These are phyloP conservation scores for Arabis alpina DNA, from an alignment of 345 rosid genomes.

Conservation along the genomic window DNA sequence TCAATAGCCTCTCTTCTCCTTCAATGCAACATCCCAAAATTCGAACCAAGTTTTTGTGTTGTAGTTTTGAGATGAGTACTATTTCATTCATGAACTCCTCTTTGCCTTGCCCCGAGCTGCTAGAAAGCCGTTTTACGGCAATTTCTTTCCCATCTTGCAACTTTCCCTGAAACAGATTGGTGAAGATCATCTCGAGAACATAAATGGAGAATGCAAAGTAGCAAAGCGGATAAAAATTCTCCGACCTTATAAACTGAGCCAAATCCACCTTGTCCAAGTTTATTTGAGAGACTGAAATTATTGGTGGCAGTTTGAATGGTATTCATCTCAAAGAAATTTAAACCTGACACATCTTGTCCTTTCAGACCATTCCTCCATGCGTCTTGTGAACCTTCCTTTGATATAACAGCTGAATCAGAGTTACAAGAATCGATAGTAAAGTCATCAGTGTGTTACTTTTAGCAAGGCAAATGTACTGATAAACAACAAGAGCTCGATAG, in stretches of 20 bases:
- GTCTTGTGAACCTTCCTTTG: background rate
- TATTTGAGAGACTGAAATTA: slow-evolving; percentile 21
- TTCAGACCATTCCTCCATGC: slow-evolving; percentile 3
- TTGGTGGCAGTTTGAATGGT: slow-evolving; percentile 19
- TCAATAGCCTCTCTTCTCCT: slow-evolving; percentile 48
- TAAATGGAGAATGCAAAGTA: background rate
- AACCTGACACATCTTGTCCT: slow-evolving; percentile 4
- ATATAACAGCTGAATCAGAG: background rate
- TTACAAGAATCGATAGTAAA: background rate
- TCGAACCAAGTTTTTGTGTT: slow-evolving; percentile 57
- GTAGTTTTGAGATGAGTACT: slow-evolving; percentile 58
- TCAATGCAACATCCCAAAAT: slow-evolving; percentile 61
- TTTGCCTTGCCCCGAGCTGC: slow-evolving; percentile 44
- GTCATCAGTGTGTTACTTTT: background rate
- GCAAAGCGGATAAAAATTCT: background rate
- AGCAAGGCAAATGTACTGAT: too few species aligned
- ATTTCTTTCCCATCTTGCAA: slow-evolving; percentile 31
- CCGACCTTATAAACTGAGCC: slow-evolving; percentile 33
- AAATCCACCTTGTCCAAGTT: slow-evolving; percentile 38
- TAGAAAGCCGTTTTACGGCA: slow-evolving; percentile 9
- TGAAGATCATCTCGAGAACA: background rate
- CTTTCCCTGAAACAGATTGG: slow-evolving; percentile 8
- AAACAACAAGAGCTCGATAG: too few species aligned
- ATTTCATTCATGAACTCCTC: slow-evolving; percentile 59
- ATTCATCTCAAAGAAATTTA: slow-evolving; percentile 16